These are phyloP conservation scores for Tetracladium marchalianum DNA, from an alignment of 495 filamentous ascomycete species.

Conservation along the genomic window DNA sequence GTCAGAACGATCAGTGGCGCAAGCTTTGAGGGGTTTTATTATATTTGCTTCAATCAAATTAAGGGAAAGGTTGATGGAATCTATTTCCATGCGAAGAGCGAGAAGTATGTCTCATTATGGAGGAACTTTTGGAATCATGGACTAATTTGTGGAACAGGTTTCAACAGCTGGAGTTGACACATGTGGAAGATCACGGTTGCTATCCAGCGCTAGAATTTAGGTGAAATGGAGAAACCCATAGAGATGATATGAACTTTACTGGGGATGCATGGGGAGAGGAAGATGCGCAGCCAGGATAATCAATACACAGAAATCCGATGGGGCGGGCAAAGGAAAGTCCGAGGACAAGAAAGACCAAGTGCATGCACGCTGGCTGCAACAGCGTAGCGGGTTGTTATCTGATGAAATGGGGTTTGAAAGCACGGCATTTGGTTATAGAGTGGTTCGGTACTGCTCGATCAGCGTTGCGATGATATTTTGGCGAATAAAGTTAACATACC, in stretches of 20 bases:
- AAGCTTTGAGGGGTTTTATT: slow-evolving; percentile 98
- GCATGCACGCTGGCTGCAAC: no score
- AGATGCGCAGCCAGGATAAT: no score
- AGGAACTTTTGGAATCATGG: neutral
- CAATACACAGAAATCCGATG: no score
- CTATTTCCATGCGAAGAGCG: slow-evolving; percentile 96
- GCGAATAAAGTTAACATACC: no score
- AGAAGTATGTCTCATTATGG: slow-evolving; percentile 57
- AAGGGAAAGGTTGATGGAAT: slow-evolving; percentile 79
- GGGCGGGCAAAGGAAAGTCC: no score
- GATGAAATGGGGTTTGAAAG: no score
- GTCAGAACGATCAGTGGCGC: slow-evolving; percentile 84
- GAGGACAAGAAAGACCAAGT: no score
- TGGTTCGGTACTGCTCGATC: no score
- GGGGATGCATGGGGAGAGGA: no score
- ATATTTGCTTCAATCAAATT: slow-evolving; percentile 96
- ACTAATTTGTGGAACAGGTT: slow-evolving; percentile 42
- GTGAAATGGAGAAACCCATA: slow-evolving; percentile 35
- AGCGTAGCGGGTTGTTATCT: no score
- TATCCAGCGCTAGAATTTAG: slow-evolving; percentile 89
- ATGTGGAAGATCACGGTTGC: slow-evolving; percentile 77
- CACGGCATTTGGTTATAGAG: no score
- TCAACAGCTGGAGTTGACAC: slow-evolving; percentile 85
- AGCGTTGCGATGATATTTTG: no score
- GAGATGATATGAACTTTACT: neutral